phyloP scores from a whole-genome alignment of 2,329 filamentous ascomycete genomes.

The Raffaelea arxii region DNA sequence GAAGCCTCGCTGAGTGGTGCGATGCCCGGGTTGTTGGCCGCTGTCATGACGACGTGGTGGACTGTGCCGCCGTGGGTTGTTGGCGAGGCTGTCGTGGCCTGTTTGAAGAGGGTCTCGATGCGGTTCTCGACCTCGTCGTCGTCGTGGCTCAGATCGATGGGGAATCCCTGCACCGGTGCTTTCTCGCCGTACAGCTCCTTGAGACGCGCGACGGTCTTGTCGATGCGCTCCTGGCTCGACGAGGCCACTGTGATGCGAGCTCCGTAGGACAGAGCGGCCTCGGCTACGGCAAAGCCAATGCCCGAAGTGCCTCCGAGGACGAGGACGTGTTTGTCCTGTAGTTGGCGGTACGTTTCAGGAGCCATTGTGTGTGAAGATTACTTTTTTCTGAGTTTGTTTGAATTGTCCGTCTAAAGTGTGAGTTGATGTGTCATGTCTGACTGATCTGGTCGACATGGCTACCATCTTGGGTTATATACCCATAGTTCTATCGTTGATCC shows the following conservation, averaged over 20 bases:
- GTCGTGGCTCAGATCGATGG: constrained; percentile 17
- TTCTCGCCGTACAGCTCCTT: constrained; percentile 8
- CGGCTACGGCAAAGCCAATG: constrained; percentile 52
- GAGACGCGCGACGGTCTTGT: constrained; percentile 27
- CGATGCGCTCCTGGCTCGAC: constrained; percentile 40
- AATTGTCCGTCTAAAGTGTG: too few species aligned
- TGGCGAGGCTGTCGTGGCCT: constrained; percentile 12
- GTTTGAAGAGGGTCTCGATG: constrained; percentile 19
- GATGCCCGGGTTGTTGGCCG: constrained; percentile 18
- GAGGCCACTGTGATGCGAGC: constrained; percentile 51
- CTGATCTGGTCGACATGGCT: too few species aligned
- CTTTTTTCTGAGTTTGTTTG: not conserved
- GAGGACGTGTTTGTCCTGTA: constrained; percentile 34
- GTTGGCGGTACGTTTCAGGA: constrained; percentile 20
- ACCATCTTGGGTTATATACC: too few species aligned
- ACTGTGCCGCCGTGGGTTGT: constrained; percentile 13
- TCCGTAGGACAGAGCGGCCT: constrained; percentile 44
- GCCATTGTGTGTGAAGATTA: not conserved
- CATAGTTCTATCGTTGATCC: too few species aligned
- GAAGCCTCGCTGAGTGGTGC: constrained; percentile 15
- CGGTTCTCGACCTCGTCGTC: constrained; percentile 21
- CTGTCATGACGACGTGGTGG: constrained; percentile 19
- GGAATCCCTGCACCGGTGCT: constrained; percentile 18
- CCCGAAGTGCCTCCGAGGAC: constrained; percentile 55
- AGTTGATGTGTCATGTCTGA: too few species aligned